These are phyloP conservation scores for Trypanosoma platydactyli DNA, from an alignment of 208 protist genomes.

Conservation along the genomic window DNA sequence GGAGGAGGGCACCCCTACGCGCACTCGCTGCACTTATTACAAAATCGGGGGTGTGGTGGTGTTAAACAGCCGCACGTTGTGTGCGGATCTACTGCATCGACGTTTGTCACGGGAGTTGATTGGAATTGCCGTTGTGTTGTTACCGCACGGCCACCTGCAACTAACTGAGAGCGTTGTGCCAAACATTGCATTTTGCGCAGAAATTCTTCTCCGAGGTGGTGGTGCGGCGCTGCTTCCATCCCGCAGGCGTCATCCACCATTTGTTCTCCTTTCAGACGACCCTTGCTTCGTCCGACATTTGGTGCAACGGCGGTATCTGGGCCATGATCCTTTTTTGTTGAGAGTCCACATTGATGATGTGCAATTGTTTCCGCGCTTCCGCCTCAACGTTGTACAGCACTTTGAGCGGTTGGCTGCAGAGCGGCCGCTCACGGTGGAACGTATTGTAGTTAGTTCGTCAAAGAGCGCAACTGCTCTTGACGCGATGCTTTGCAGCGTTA, in stretches of 20 bases:
- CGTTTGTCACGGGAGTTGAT: slow-evolving; percentile 63
- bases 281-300: slow-evolving; percentile 57
- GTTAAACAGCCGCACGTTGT: slow-evolving; percentile 59
- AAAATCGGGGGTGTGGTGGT: slow-evolving; percentile 66
- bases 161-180: slow-evolving; percentile 36
- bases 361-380: slow-evolving; percentile 83
- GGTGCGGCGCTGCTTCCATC: background rate
- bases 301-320: slow-evolving; percentile 62
- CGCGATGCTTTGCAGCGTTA: slow-evolving; percentile 54
- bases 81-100: slow-evolving; percentile 80
- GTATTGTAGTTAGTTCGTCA: slow-evolving; percentile 40
- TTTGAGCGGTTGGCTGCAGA: slow-evolving; percentile 55
- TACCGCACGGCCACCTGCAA: slow-evolving; percentile 32
- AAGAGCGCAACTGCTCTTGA: slow-evolving; percentile 38
- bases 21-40: slow-evolving; percentile 64
- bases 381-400: slow-evolving; percentile 72
- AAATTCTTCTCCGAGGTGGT: slow-evolving; percentile 63
- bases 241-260: slow-evolving; percentile 25
- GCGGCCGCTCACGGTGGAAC: slow-evolving; percentile 55
- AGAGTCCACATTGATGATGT: slow-evolving; percentile 72
- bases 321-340: slow-evolving; percentile 62
- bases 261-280: slow-evolving; percentile 66
- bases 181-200: slow-evolving; percentile 66
- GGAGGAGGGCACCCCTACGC: slow-evolving; percentile 60
- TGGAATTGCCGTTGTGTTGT: slow-evolving; percentile 36